Conservation (phyloP, 371 early-diverging fungal genomes). For the Mortierella sp. region DNA sequence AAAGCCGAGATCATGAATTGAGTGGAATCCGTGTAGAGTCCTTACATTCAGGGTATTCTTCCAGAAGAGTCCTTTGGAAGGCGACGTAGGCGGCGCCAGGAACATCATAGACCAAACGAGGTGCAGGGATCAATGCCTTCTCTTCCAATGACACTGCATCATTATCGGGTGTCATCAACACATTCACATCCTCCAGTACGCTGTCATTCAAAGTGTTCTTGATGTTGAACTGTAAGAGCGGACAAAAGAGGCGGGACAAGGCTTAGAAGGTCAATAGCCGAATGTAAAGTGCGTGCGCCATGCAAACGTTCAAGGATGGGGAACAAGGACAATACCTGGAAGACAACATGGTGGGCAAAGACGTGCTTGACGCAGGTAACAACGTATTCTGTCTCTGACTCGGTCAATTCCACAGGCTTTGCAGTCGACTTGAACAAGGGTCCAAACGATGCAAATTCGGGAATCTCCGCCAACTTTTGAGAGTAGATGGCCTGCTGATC, state of each 20-base stretch:
- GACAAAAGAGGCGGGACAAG: not conserved
- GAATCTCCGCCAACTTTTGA: slow-evolving; percentile 78
- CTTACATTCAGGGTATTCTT: slow-evolving; percentile 67
- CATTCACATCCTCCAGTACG: slow-evolving; percentile 89
- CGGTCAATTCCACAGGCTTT: slow-evolving; percentile 86
- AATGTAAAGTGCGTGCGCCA: no score
- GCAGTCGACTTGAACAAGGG: slow-evolving; percentile 85
- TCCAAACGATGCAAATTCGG: slow-evolving; percentile 88
- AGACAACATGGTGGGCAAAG: slow-evolving; percentile 89
- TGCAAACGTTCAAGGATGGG: no score
- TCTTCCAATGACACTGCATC: slow-evolving; percentile 71
- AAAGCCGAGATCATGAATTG: no score
- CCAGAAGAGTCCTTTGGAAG: slow-evolving; percentile 70
- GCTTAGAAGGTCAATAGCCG: no score
- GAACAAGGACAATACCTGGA: slow-evolving; percentile 81
- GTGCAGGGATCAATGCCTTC: slow-evolving; percentile 72
- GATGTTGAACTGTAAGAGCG: slow-evolving; percentile 76
- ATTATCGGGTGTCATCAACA: slow-evolving; percentile 82
- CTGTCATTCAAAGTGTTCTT: slow-evolving; percentile 94
- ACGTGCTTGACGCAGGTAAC: slow-evolving; percentile 94
- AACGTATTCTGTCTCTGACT: slow-evolving; percentile 95
- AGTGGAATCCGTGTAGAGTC: no score
- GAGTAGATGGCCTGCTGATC: slow-evolving; percentile 82
- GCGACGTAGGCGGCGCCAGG: slow-evolving; percentile 88
- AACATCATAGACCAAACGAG: slow-evolving; percentile 78